Base-by-base conservation (phyloP, 768 basidiomycete genomes). In the Suillus clintonianus region DNA sequence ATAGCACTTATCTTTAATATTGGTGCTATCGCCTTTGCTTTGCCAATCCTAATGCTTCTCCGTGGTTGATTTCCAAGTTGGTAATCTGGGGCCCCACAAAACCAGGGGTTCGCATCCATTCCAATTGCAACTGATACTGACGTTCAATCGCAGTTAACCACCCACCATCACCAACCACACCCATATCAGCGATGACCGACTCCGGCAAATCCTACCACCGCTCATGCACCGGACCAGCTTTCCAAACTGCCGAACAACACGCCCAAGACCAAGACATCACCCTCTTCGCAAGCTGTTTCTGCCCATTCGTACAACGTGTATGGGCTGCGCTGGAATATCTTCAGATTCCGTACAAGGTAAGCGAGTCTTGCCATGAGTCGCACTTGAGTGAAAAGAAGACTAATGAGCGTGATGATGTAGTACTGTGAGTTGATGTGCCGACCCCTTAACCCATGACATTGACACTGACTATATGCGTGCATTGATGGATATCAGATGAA, bases 291-390 rank as follows among this genome's bases (percentile, higher is more conserved):
- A 82, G 85, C 59, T 91, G 89, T 71, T 91, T 91, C 70, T 92
- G 91, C 71, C 90, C 91, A 0, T 94, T 93, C 70, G 91, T 93
- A 2, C 91, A 94, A 73, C 82, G 92, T 17, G 90, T 85, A 2
- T 95, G 93, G 92, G 82, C 87, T 22, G 83, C 86, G 0, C 79
- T 94, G 36, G 91, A 94, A 72, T 82, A 84, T 65, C 83, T 92
- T 24, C 82, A 80, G 1, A 84, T 93, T 51, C 84, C 86, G 3
- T 94, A 95, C 77, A 85, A 87, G 72, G 90, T 89, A 62, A 55
- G 78, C 59, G 41, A 51, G 8, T 65, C 1, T 47, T 36, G n/a
- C 65, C 71, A 30, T 50, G 19, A 22, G n/a, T 27, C 2, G 24
- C 15, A 45, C 5, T 24, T 47, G 27, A 14, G 27, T 30, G n/a